A percentile compares a stretch with the other conserved stretches of the same genome.
phyloP scores from a whole-genome alignment of 768 basidiomycete genomes.

The Stropharia rugosoannulata region DNA sequence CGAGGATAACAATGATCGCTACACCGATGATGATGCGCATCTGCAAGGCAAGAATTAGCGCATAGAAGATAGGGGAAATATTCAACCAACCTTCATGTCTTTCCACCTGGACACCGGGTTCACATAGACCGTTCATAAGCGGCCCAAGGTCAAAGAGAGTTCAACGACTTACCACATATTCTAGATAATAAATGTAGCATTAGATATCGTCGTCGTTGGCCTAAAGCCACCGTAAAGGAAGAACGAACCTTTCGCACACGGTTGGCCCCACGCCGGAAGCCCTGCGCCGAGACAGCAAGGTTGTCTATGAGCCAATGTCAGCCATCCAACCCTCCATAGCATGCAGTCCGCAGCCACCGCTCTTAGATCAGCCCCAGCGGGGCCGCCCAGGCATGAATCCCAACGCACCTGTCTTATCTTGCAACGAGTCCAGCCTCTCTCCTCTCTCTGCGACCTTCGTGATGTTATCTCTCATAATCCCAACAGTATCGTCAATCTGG shows the following conservation, averaged over 20 bases:
- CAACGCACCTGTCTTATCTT: conserved; percentile 94
- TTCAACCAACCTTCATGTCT: conserved; percentile 81
- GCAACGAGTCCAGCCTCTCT: conserved; percentile 89
- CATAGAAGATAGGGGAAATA: conserved; percentile 1
- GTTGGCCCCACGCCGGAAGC: conserved; percentile 96
- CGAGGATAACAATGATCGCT: conserved; percentile 84
- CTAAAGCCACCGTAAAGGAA: background rate
- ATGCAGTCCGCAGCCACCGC: background rate
- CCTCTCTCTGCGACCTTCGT: conserved; percentile 94
- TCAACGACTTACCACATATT: conserved; percentile 79
- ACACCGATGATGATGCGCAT: conserved; percentile 97
- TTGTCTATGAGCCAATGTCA: conserved; percentile 58
- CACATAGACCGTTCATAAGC: conserved; percentile 2
- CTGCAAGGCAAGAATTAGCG: conserved; percentile 33
- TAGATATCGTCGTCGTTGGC: conserved; percentile 2
- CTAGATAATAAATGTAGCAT: conserved; percentile 32
- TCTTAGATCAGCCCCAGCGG: background rate
- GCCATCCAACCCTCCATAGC: conserved; percentile 3
- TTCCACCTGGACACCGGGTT: conserved; percentile 72
- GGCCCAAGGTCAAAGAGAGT: conserved; percentile 3
- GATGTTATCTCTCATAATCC: conserved; percentile 98
- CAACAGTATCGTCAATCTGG: conserved; percentile 97
- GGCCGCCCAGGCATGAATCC: background rate
- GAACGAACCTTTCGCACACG: conserved; percentile 88
- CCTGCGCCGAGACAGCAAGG: conserved; percentile 97